phyloP scores from a whole-genome alignment of 2,329 filamentous ascomycete genomes.

The Penicillium capsulatum region DNA sequence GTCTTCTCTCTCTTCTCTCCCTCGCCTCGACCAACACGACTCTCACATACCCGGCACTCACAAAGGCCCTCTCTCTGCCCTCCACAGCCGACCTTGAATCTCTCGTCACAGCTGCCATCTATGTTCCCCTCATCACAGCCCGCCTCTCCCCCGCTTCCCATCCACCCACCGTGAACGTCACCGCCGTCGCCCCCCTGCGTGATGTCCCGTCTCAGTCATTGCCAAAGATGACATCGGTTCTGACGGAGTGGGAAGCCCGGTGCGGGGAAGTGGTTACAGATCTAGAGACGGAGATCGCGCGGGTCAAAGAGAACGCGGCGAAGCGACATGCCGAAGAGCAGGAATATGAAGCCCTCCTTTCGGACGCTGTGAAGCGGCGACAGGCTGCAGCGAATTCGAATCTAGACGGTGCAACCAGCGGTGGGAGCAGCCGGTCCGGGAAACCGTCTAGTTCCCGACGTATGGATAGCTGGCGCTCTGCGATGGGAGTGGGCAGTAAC shows the following conservation, averaged over 20 bases:
- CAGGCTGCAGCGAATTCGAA: conserved; percentile 27
- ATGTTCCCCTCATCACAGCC: conserved; percentile 74
- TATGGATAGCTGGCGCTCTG: background rate
- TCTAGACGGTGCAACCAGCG: too few relatives aligned
- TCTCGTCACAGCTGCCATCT: conserved; percentile 81
- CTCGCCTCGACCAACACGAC: conserved; percentile 64
- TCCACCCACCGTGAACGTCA: conserved; percentile 68
- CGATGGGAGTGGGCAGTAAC: conserved; percentile 25
- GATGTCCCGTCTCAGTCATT: conserved; percentile 75
- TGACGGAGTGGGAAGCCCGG: conserved; percentile 72
- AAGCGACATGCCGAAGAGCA: conserved; percentile 51
- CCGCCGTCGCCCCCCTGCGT: conserved; percentile 76
- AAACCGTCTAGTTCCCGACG: background rate
- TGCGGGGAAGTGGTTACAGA: conserved; percentile 70
- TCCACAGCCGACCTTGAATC: conserved; percentile 71
- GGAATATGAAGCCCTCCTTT: conserved; percentile 48
- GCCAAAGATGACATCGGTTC: conserved; percentile 61
- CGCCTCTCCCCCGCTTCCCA: conserved; percentile 85
- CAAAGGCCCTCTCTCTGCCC: conserved; percentile 61
- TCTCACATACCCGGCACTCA: conserved; percentile 70
- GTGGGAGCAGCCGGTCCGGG: background rate
- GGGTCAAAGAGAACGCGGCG: conserved; percentile 58
- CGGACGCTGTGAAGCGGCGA: conserved; percentile 43
- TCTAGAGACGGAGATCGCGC: conserved; percentile 69
- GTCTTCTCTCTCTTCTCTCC: conserved; percentile 81